Conservation (phyloP, 2,329 filamentous ascomycete species). For the Ceratocystiopsis sp. region DNA sequence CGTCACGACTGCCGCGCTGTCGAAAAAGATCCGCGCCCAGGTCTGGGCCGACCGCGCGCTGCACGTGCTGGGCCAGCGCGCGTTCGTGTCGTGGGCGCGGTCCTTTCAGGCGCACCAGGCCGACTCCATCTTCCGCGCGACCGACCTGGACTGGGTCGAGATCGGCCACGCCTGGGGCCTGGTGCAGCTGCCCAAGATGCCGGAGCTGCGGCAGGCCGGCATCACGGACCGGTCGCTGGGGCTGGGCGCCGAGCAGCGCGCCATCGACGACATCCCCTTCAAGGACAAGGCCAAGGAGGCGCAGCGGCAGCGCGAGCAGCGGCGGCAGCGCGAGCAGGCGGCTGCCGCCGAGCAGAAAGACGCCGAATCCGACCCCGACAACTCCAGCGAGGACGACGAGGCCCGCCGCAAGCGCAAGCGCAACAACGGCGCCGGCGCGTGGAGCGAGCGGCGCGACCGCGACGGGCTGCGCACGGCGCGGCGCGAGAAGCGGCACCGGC, state of each 20-base stretch:
- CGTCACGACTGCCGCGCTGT: constrained; percentile 34
- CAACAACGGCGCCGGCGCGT: constrained; percentile 36
- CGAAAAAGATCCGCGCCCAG: constrained; percentile 14
- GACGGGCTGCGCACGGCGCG: constrained; percentile 38
- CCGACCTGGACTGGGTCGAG: constrained; percentile 72
- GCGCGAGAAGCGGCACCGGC: constrained; percentile 19
- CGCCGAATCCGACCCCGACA: constrained; percentile 3
- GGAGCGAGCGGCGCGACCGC: constrained; percentile 54
- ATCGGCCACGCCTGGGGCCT: constrained; percentile 74
- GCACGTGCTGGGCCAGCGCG: constrained; percentile 77
- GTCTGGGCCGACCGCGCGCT: constrained; percentile 44
- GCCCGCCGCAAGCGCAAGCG: constrained; percentile 32
- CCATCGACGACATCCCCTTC: constrained; percentile 53
- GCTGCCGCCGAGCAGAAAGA: constrained; percentile 20
- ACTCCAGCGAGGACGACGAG: constrained; percentile 6
- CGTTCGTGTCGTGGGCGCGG: constrained; percentile 85
- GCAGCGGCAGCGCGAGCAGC: constrained; percentile 38
- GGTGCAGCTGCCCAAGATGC: constrained; percentile 80
- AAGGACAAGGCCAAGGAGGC: constrained; percentile 56
- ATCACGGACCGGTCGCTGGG: constrained; percentile 48
- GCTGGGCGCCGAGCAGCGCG: constrained; percentile 36
- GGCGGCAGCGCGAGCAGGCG: constrained; percentile 21
- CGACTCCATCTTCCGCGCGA: constrained; percentile 71
- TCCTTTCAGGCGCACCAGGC: constrained; percentile 86
- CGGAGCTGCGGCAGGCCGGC: constrained; percentile 58